Base-by-base conservation (phyloP, 345 rosid genomes). In the Citropsis articulata region DNA sequence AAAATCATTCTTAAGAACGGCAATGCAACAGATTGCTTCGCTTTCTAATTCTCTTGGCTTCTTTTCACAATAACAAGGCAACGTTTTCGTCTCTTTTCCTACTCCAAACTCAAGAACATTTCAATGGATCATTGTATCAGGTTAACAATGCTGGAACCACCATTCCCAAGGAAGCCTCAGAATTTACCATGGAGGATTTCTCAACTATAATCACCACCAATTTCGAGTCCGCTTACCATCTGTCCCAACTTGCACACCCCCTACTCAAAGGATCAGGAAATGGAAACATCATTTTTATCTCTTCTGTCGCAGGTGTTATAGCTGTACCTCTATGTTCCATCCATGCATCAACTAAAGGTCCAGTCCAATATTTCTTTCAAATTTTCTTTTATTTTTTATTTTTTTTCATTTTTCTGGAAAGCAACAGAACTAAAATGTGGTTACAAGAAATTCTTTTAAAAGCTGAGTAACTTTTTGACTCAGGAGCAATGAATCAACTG, bases 301-400 rank as follows among this genome's bases (percentile, higher is more conserved):
- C 92, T 69, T 87, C 92, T n/a, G 82, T 86, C 8, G 78, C 75
- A 1, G 89, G 89, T 55, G 74, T 79, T 22, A 22, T 72, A 24
- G 79, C 82, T n/a, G 6, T 82, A 1, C 80, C 84, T 25, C 35
- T 30, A 24, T 22, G 71, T 33, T 83, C 90, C 2, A 53, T 81
- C 27, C 86, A 87, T 75, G 84, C 83, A 70, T 67, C 92, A 48
- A 78, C 82, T 72, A 89, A 89, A 81, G 90, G 90, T 89, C 38
- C 9, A 27, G 19, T 18, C 38, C 67, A 75, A 18, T 36, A 4
- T 14, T 3, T 1, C 33, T 4, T 30, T 5, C 1, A 53, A 48
- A 12, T 12, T 9, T 3, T 6, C 0, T 40, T 40, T 40, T 33
- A 31, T 31, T 33, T 9, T 40, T 1, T 8, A 35, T 35, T 5